Base-by-base conservation (phyloP, 148 eudicot species). In the Camellia lanceoleosa region DNA sequence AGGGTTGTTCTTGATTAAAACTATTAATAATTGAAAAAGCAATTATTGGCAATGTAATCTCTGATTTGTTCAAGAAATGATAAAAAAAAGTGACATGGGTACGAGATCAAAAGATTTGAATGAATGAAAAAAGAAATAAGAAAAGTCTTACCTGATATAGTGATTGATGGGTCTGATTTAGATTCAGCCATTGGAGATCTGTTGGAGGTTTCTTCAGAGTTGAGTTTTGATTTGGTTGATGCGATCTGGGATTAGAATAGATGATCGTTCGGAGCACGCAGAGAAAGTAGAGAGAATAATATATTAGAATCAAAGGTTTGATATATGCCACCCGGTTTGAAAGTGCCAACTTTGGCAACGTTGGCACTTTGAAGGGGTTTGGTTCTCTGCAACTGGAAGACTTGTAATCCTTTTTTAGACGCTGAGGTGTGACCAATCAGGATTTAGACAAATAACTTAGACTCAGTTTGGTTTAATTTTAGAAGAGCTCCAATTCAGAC, bases 131-230 rank as follows among this genome's bases (percentile, higher is more conserved):
- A 49, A 75, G 41, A 12, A 60, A n/a, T 60, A 55, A 49, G 44
- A 47, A 60, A 62, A 60, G 14, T 10, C 6, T 64, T 77, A 84
- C 83, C 80, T 80, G 86, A 41, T 3, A 61, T 43, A 20, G 52
- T 62, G 46, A 18, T 52, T 42, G 81, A 75, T 73, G 78, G 79
- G 69, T 60, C 76, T 38, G 82, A 13, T 61, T 74, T 83, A 10
- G 79, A 76, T 62, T 83, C 86, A 63, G 80, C 80, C 86, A 83
- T 83, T 75, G 65, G 59, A 75, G 78, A 68, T 44, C n/a, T 19
- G 56, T 47, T 71, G 74, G 30, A 71, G 38, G 38, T 69, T 69
- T 69, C 54, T 46, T 69, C 73, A n/a, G 0, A 44, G 73, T 41
- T 20, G 46, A 9, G 56, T 47, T 71, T 49, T 5, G 58, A 47